A percentile compares a stretch with the other conserved stretches of the same genome.
phyloP scores from a whole-genome alignment of 1,284 basidiomycete genomes.

The Chondrostereum purpureum region DNA sequence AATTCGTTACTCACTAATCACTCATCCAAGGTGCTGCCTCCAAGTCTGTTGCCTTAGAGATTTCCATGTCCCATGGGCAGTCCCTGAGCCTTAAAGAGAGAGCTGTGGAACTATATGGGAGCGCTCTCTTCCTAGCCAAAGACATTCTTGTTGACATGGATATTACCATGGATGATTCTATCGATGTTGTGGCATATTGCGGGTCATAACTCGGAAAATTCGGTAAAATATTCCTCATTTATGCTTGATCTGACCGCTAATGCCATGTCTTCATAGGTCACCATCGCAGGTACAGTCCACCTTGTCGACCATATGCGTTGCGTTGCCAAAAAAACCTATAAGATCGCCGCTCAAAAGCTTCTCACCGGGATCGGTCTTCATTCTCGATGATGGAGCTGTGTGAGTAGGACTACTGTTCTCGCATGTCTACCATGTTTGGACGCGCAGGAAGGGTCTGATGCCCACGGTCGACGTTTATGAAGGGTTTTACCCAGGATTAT shows the following conservation, averaged over 20 bases:
- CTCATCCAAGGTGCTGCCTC: slow-evolving; percentile 23
- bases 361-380: slow-evolving; percentile 27
- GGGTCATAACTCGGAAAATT: slow-evolving; percentile 26
- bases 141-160: slow-evolving; percentile 16
- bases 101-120: slow-evolving; percentile 26
- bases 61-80: slow-evolving; percentile 24
- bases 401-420: slow-evolving; percentile 17
- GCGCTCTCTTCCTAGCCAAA: slow-evolving; percentile 24
- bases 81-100: slow-evolving; percentile 23
- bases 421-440: slow-evolving; percentile 20
- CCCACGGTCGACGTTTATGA: slow-evolving; percentile 6
- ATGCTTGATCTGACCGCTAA: slow-evolving; percentile 7
- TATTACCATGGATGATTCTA: slow-evolving; percentile 13
- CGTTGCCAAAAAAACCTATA: slow-evolving; percentile 18
- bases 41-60: slow-evolving; percentile 23
- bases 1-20: too few species aligned
- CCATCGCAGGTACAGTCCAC: slow-evolving; percentile 23
- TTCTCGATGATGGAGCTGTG: slow-evolving; percentile 28
- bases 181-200: too few species aligned
- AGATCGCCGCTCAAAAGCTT: slow-evolving; percentile 24
- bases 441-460: slow-evolving; percentile 13
- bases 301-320: background rate
- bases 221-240: slow-evolving; percentile 5
- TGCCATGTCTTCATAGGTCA: slow-evolving; percentile 15
- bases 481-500: slow-evolving; percentile 4